A percentile compares a stretch with the other conserved stretches of the same genome.
Evolutionary conservation across 2,329 filamentous ascomycete genomes (phyloP).

Genomic region (Gnomoniopsis sp.): DNA sequence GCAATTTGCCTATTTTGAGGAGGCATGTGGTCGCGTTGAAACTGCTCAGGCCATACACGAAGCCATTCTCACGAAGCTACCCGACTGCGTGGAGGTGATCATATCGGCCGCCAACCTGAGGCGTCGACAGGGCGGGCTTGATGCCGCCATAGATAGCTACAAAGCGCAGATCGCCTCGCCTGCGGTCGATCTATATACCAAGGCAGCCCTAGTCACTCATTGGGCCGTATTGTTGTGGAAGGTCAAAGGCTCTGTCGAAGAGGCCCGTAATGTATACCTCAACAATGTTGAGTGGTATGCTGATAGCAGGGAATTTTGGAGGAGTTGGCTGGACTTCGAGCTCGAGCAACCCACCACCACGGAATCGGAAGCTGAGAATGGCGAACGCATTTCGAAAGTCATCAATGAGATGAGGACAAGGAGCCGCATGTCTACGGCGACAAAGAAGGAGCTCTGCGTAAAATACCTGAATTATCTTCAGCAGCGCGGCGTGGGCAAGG

Average conservation of each 20-base stretch:
- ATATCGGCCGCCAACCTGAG: conserved; percentile 83
- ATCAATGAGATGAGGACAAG: conserved; percentile 71
- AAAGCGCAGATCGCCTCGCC: conserved; percentile 75
- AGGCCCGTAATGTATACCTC: conserved; percentile 78
- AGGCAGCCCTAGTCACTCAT: conserved; percentile 82
- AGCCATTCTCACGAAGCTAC: conserved; percentile 71
- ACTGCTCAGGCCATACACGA: conserved; percentile 82
- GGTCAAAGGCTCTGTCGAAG: conserved; percentile 73
- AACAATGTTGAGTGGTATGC: conserved; percentile 81
- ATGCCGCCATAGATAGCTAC: conserved; percentile 80
- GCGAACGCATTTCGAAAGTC: conserved; percentile 75
- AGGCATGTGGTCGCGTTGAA: conserved; percentile 72
- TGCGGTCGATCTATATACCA: conserved; percentile 71
- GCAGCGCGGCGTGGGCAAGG: conserved; percentile 69
- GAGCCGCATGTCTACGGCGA: conserved; percentile 63
- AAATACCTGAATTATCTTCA: conserved; percentile 82
- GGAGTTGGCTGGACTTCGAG: conserved; percentile 85
- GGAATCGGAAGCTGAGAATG: conserved; percentile 61
- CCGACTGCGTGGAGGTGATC: conserved; percentile 83
- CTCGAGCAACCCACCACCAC: conserved; percentile 71
- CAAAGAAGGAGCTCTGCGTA: conserved; percentile 72
- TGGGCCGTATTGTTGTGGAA: conserved; percentile 89
- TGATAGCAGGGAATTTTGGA: conserved; percentile 87
- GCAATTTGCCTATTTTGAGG: conserved; percentile 93
- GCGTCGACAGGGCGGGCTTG: conserved; percentile 77